Evolutionary conservation across 495 filamentous ascomycete genomes (phyloP).

Genomic region (Annulohypoxylon moriforme): DNA sequence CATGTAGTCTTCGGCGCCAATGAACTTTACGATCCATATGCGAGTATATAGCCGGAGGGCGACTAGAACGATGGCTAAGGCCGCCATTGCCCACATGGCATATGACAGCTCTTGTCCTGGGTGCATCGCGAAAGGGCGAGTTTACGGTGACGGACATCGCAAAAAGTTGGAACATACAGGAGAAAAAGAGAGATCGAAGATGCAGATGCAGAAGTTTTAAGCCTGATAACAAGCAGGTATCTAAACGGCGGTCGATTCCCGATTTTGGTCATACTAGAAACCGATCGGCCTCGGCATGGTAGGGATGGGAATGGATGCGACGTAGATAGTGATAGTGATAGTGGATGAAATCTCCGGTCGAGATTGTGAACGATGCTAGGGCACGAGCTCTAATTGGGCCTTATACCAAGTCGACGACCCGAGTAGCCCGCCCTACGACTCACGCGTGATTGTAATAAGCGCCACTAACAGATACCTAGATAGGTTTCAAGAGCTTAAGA

Average conservation of each 20-base stretch:
- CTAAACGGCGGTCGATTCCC: not conserved
- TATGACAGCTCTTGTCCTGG: conserved; percentile 47
- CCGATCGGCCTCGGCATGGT: conserved; percentile 17
- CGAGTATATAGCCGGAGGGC: conserved; percentile 53
- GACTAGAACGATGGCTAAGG: conserved; percentile 46
- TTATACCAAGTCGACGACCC: conserved; percentile 7
- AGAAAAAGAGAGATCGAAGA: not conserved
- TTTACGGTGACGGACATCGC: conserved; percentile 14
- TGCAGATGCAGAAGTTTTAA: conserved; percentile 21
- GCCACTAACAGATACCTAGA: conserved; percentile 11
- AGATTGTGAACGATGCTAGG: conserved; percentile 32
- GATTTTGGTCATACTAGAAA: conserved; percentile 9
- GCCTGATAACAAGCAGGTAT: not conserved
- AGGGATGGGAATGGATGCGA: conserved; percentile 9
- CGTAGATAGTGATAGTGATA: conserved; percentile 21
- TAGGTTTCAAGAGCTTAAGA: not conserved
- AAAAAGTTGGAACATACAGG: conserved; percentile 24
- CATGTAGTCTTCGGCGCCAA: conserved; percentile 54
- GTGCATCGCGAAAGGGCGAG: conserved; percentile 32
- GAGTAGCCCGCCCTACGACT: not conserved
- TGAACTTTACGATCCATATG: conserved; percentile 51
- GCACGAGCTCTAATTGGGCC: conserved; percentile 27
- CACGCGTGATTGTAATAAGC: conserved; percentile 27
- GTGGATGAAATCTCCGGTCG: conserved; percentile 19
- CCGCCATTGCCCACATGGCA: conserved; percentile 54